A percentile compares a stretch with the other conserved stretches of the same genome.
phyloP scores from a whole-genome alignment of 225 moss, liverwort and hornwort genomes.

The Straminergon stramineum region DNA sequence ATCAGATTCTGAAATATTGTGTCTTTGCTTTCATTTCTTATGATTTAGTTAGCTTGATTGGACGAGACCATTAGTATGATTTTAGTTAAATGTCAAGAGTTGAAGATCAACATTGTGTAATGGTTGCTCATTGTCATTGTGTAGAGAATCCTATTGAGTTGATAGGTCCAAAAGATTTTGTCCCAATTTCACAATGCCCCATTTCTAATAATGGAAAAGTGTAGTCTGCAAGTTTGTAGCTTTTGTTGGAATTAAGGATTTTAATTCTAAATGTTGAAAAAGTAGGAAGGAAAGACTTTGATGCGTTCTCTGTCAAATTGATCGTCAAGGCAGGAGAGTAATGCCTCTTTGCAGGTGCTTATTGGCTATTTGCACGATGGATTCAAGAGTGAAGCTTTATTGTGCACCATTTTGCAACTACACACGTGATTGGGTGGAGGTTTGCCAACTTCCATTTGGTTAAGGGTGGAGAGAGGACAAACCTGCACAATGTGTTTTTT shows the following conservation, averaged over 20 bases:
- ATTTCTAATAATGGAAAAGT: slow-evolving; percentile 70
- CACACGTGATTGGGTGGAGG: slow-evolving; percentile 97
- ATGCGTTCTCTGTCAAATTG: not conserved
- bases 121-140: not conserved
- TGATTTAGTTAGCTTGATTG: not conserved
- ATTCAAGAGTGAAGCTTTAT: slow-evolving; percentile 85
- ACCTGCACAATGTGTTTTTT: too few relatives aligned
- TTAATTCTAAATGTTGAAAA: not conserved
- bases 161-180: slow-evolving; percentile 76
- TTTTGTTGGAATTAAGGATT: not conserved
- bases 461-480: too few relatives aligned
- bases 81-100: not conserved
- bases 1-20: too few relatives aligned
- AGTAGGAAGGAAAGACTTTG: not conserved
- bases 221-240: slow-evolving; percentile 44
- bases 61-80: not conserved
- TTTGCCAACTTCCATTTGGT: slow-evolving; percentile 19
- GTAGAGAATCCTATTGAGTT: slow-evolving; percentile 81
- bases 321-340: slow-evolving; percentile 48
- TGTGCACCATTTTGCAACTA: slow-evolving; percentile 88
- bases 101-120: not conserved
- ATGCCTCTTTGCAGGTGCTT: slow-evolving; percentile 59
- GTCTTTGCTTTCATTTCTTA: too few relatives aligned
- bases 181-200: slow-evolving; percentile 54
- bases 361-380: slow-evolving; percentile 91